phyloP scores from a whole-genome alignment of 2,329 filamentous ascomycete species.

The Sclerotinia nivalis region DNA sequence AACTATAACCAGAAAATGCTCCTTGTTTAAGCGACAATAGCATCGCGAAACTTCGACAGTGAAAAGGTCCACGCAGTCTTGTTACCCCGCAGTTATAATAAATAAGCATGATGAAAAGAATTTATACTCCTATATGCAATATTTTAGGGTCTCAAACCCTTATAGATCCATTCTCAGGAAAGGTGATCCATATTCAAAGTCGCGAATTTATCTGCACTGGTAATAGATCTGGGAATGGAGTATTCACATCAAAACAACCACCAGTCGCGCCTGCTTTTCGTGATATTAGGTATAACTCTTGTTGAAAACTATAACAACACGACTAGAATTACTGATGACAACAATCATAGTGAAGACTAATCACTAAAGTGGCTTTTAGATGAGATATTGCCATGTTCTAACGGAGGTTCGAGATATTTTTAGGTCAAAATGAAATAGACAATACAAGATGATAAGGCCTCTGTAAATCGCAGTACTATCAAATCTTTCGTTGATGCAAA shows the following conservation, averaged over 20 bases:
- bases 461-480: neutral
- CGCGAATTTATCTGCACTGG: neutral
- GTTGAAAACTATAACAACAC: too few relatives aligned
- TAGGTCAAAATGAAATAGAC: neutral
- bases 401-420: too few relatives aligned
- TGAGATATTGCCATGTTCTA: neutral
- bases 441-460: too few relatives aligned
- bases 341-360: neutral
- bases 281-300: accelerated
- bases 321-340: neutral
- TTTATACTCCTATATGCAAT: neutral
- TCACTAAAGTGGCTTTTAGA: neutral
- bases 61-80: neutral
- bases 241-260: neutral
- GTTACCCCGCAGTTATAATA: neutral
- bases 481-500: neutral
- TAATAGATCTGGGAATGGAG: neutral
- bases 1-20: neutral
- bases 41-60: neutral
- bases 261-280: too few relatives aligned
- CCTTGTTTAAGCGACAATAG: constrained; percentile 12
- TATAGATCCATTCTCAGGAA: neutral
- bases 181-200: neutral
- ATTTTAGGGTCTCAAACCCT: neutral
- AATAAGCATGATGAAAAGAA: neutral